A percentile compares a stretch with the other conserved stretches of the same genome.
These are phyloP conservation scores for Uncinocarpus reesii DNA, from an alignment of 2,329 filamentous ascomycete genomes.

Conservation along the genomic window DNA sequence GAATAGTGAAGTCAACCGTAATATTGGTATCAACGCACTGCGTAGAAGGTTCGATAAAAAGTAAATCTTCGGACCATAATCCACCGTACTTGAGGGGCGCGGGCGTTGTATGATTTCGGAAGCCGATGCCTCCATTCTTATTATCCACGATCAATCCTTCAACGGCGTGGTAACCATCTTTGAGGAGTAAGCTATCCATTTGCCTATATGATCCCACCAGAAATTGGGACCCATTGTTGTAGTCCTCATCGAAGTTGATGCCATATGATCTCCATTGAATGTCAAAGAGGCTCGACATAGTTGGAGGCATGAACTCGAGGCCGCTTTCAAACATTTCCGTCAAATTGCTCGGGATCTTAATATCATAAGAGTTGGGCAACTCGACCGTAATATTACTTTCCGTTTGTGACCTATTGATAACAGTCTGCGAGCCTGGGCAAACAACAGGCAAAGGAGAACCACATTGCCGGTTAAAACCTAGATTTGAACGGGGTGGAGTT, in stretches of 20 bases:
- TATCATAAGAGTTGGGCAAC: conserved; percentile 24
- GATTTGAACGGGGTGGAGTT: conserved; percentile 29
- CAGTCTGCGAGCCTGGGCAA: conserved; percentile 22
- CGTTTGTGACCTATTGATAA: conserved; percentile 1
- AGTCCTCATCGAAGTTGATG: conserved; percentile 16
- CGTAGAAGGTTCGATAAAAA: conserved; percentile 41
- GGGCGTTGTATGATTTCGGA: conserved; percentile 39
- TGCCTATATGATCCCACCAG: conserved; percentile 25
- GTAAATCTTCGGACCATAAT: conserved; percentile 40
- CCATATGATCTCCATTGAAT: conserved; percentile 31
- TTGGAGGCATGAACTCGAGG: conserved; percentile 19
- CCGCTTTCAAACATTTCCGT: conserved; percentile 34
- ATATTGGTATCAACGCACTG: conserved; percentile 35
- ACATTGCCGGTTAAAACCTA: conserved; percentile 29
- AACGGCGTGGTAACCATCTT: conserved; percentile 26
- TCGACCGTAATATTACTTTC: conserved; percentile 21
- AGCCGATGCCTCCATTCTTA: conserved; percentile 35
- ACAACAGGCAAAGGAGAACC: conserved; percentile 15
- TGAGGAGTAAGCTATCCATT: conserved; percentile 27
- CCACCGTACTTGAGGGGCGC: conserved; percentile 27
- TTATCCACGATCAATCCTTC: conserved; percentile 40
- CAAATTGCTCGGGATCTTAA: conserved; percentile 27
- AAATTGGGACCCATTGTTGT: conserved; percentile 27
- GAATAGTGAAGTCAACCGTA: conserved; percentile 35
- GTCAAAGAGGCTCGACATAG: conserved; percentile 38